Evolutionary conservation across 495 filamentous ascomycete genomes (phyloP), one percentile per base, ranked within the genome.

Genomic region (Neurospora sp.): DNA sequence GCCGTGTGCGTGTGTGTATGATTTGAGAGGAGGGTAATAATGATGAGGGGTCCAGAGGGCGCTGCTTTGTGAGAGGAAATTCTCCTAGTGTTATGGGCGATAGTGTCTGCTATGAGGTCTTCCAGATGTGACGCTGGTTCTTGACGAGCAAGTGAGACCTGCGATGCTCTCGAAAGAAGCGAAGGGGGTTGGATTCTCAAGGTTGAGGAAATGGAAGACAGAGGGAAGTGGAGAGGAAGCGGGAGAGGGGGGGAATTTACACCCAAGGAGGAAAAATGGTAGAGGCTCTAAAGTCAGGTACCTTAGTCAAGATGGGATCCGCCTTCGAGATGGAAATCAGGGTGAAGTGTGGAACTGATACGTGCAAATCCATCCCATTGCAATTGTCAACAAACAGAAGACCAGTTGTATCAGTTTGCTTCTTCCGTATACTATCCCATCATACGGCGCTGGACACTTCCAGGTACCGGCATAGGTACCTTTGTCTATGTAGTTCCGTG

Each of bases 151-250:
- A 34, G 28, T 31, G 6, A 19, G 3, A 10, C 54, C 15, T 34
- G 54, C 6, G 54, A 66, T 62, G 5, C n/a, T n/a, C n/a, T n/a
- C n/a, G n/a, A n/a, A n/a, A n/a, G n/a, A n/a, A n/a, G n/a, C n/a
- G 0, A 1, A 34, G 5, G 24, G 5, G 10, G 5, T 10, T 0
- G 19, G 21, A 13, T 28, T 6, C 11, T 15, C 21, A 2, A 28
- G 0, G 11, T 28, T 54, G 10, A 8, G 4, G 0, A 4, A 5
- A 54, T 31, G 24, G 1, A 31, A 2, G 31, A 6, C 0, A 31
- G 54, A 17, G n/a, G 6, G 2, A 0, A 31, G 6, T 2, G 13
- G 0, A 13, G 13, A 31, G 8, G 54, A 62, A 9, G 15, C 1
- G 13, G 13, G 54, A 0, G 54, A 17, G 5, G 54, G 28, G 48